phyloP scores from a whole-genome alignment of 495 filamentous ascomycete species.

The Penicillium ochrochloron region DNA sequence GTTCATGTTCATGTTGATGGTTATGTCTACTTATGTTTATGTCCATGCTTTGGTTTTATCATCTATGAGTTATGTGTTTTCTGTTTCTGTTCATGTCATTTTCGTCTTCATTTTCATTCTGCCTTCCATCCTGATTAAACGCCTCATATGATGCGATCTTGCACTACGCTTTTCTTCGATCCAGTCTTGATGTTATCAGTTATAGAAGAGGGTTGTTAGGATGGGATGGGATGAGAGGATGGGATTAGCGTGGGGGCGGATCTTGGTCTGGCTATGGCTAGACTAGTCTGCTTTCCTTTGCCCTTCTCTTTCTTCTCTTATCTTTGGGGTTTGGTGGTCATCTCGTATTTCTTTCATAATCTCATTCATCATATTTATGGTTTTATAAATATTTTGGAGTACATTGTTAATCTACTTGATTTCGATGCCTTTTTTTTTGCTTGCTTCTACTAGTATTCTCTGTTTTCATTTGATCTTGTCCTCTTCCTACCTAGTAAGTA shows the following conservation, averaged over 20 bases:
- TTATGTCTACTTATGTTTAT: neutral
- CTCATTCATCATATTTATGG: neutral
- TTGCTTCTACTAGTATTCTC: neutral
- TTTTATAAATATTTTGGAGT: constrained; percentile 1
- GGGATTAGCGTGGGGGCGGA: neutral
- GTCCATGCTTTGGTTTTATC: neutral
- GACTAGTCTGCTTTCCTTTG: neutral
- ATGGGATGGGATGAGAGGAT: neutral
- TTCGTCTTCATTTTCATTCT: neutral
- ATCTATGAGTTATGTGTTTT: constrained; percentile 18
- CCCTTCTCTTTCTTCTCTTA: neutral
- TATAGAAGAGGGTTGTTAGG: constrained; percentile 18
- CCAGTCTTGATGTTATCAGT: constrained; percentile 2
- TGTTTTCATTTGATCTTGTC: neutral
- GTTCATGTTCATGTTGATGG: neutral
- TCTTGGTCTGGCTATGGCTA: neutral
- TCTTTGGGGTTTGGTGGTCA: neutral
- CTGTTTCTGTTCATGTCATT: constrained; percentile 10
- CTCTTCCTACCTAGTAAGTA: no score
- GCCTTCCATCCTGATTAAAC: constrained; percentile 3
- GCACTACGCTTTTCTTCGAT: constrained; percentile 15
- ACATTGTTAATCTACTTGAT: neutral
- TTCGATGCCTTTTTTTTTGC: neutral
- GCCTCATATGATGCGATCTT: constrained; percentile 24
- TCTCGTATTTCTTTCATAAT: neutral